phyloP scores from a whole-genome alignment of 2,329 filamentous ascomycete species.

The Dactylellina haptotyla region DNA sequence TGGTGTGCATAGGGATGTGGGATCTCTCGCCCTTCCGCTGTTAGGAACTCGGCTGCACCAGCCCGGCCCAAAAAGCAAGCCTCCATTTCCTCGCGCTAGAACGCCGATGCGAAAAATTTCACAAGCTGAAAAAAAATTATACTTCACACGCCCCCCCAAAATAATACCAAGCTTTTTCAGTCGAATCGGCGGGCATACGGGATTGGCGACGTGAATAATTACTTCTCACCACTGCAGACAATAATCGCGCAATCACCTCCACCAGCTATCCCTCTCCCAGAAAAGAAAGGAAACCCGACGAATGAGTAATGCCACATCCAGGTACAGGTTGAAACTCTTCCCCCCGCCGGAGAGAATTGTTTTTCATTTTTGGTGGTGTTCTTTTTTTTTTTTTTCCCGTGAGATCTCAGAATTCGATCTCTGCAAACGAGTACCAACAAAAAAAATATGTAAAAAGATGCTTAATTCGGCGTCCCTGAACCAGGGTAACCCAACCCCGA shows the following conservation, averaged over 20 bases:
- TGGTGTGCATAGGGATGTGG: too few relatives aligned
- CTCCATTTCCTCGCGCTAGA: conserved; percentile 12
- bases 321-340: too few relatives aligned
- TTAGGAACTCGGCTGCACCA: conserved; percentile 25
- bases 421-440: neutral
- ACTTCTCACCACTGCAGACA: neutral
- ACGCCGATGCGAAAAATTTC: conserved; percentile 34
- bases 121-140: conserved; percentile 23
- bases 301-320: neutral
- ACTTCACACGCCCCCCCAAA: neutral
- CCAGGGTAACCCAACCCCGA: conserved; percentile 6
- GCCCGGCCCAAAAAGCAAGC: conserved; percentile 1
- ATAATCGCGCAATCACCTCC: conserved; percentile 8
- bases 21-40: too few relatives aligned
- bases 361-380: neutral
- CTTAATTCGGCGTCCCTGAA: conserved; percentile 23
- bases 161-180: neutral
- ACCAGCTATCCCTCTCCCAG: neutral
- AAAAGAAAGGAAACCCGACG: too few relatives aligned
- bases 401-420: conserved; percentile 7
- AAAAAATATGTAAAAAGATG: conserved; percentile 13
- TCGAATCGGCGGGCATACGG: conserved; percentile 36
- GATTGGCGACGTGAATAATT: conserved; percentile 17
- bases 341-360: too few relatives aligned
- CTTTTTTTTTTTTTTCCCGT: conserved; percentile 7